Conservation (phyloP, 768 basidiomycete genomes). For the Terana coerulea region DNA sequence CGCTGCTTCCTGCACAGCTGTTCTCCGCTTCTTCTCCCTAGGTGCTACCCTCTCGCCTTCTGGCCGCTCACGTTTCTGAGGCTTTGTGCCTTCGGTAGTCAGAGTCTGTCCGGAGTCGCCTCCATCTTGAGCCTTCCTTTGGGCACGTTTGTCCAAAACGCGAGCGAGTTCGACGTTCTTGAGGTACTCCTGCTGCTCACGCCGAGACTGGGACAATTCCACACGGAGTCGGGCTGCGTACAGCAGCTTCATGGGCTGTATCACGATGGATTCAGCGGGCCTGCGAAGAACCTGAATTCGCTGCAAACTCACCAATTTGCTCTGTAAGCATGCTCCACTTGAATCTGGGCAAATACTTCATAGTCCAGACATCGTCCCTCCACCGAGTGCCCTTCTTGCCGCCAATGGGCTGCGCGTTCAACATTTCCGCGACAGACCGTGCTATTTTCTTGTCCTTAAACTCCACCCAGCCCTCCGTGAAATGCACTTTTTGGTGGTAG, state of each 20-base stretch:
- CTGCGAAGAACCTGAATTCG: neutral
- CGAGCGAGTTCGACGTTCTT: constrained; percentile 91
- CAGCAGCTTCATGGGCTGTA: constrained; percentile 88
- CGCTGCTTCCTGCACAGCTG: constrained; percentile 17
- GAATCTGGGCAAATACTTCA: constrained; percentile 97
- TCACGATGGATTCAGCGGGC: neutral
- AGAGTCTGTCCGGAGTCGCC: constrained; percentile 6
- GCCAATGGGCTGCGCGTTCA: constrained; percentile 94
- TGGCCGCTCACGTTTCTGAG: constrained; percentile 2
- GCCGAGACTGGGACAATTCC: constrained; percentile 81
- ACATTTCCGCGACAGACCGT: constrained; percentile 85
- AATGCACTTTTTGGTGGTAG: constrained; percentile 84
- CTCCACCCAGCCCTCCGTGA: constrained; percentile 97
- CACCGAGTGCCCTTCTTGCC: constrained; percentile 88
- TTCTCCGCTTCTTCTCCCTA: constrained; percentile 42
- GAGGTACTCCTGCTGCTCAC: constrained; percentile 91
- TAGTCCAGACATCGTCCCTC: constrained; percentile 98
- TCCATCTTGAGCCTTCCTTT: constrained; percentile 38
- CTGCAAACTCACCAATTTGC: constrained; percentile 78
- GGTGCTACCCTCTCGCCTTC: neutral
- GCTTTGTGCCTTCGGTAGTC: neutral
- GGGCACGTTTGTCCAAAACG: constrained; percentile 76
- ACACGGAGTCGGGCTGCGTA: constrained; percentile 87
- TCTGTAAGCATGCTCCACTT: constrained; percentile 99
- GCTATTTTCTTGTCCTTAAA: constrained; percentile 94